Conservation (phyloP, 139 green algal genomes). For the Micractinium conductrix region DNA sequence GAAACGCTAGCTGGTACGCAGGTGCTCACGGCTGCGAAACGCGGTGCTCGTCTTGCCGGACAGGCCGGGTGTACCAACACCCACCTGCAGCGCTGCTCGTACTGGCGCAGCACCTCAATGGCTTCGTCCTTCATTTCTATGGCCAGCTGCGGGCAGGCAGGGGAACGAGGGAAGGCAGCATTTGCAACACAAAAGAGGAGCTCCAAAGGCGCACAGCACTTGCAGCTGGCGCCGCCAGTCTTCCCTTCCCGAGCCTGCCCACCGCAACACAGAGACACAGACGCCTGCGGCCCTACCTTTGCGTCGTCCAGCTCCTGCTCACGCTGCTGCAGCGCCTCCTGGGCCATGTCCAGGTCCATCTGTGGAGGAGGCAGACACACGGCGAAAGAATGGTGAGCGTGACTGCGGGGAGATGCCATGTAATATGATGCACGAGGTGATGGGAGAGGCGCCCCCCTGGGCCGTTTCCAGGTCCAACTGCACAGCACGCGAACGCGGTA, state of each 20-base stretch:
- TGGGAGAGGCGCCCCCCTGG: too few species aligned
- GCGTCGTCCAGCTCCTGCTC: slow-evolving; percentile 19
- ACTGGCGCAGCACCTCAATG: neutral
- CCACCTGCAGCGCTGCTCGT: slow-evolving; percentile 13
- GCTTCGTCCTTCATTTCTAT: slow-evolving; percentile 37
- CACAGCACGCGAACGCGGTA: too few species aligned
- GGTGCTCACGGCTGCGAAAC: too few species aligned
- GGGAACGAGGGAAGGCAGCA: too few species aligned
- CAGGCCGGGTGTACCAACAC: neutral
- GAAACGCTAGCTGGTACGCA: too few species aligned
- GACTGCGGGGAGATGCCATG: too few species aligned
- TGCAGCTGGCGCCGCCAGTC: neutral
- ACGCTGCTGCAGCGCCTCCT: slow-evolving; percentile 13
- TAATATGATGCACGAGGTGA: too few species aligned
- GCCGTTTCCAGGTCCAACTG: too few species aligned
- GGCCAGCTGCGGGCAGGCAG: slow-evolving; percentile 24
- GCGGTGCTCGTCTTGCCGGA: too few species aligned
- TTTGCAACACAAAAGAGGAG: too few species aligned
- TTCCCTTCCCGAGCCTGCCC: neutral
- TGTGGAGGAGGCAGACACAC: neutral
- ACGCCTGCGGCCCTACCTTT: neutral
- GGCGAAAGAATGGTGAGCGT: neutral
- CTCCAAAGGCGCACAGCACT: neutral
- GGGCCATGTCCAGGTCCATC: slow-evolving; percentile 20
- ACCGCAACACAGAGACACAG: too few species aligned